Percentiles rank a stretch among this genome's conserved stretches.
These are phyloP conservation scores for Phlebiopsis flavidoalba DNA, from an alignment of 768 basidiomycete species.

Conservation along the genomic window DNA sequence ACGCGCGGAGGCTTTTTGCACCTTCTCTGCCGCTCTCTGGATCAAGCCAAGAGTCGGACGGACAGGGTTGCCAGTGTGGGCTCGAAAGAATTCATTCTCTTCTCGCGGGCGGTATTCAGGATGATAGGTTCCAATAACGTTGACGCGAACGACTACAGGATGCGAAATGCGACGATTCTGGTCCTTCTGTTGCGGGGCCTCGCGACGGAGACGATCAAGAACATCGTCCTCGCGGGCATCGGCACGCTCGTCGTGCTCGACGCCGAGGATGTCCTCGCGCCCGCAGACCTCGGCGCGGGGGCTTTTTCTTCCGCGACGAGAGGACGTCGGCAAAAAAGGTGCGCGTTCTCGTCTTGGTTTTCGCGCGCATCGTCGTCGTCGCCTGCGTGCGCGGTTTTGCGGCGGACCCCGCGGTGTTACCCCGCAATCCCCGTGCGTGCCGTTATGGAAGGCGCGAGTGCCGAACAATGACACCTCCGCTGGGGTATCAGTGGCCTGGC, in stretches of 20 bases:
- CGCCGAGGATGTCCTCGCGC: slow-evolving; percentile 57
- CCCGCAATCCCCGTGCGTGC: neutral
- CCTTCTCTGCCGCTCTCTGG: neutral
- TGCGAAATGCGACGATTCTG: slow-evolving; percentile 90
- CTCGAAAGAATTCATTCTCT: neutral
- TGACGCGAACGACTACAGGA: slow-evolving; percentile 48
- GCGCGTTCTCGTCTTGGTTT: slow-evolving; percentile 9
- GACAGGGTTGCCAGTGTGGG: neutral
- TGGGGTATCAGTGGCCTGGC: neutral
- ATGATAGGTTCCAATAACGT: neutral
- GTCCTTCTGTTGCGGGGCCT: slow-evolving; percentile 74
- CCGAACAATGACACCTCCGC: neutral
- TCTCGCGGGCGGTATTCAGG: neutral
- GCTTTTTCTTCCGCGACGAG: slow-evolving; percentile 93
- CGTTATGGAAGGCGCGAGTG: neutral
- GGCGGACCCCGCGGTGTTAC: neutral
- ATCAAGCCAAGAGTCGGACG: too few species aligned
- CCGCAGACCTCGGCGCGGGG: slow-evolving; percentile 90
- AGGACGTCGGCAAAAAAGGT: slow-evolving; percentile 91
- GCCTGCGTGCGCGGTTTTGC: neutral
- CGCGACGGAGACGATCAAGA: slow-evolving; percentile 94
- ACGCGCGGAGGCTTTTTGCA: neutral
- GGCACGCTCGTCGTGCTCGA: slow-evolving; percentile 87
- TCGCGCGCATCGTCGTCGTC: neutral
- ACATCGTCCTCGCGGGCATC: slow-evolving; percentile 94